Conservation (phyloP, 306 rosid species). For the Vigna angularis region DNA sequence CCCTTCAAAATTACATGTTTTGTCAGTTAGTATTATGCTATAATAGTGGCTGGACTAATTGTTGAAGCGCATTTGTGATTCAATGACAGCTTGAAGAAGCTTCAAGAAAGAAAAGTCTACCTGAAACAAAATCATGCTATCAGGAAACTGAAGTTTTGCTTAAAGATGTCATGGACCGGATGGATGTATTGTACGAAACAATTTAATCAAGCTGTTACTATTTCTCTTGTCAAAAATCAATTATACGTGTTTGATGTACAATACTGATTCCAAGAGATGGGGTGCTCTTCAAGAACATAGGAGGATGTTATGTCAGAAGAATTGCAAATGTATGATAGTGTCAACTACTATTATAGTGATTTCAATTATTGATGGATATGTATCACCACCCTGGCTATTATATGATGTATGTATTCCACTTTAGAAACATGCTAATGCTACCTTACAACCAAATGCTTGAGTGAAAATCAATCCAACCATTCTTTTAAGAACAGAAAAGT, state of each 20-base stretch:
- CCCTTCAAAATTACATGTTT: background rate
- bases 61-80: slow-evolving; percentile 11
- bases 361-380: background rate
- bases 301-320: background rate
- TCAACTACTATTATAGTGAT: background rate
- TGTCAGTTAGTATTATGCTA: background rate
- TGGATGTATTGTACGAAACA: slow-evolving; percentile 56
- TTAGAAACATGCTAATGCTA: background rate
- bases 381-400: background rate
- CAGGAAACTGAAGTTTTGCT: slow-evolving; percentile 74
- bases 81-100: slow-evolving; percentile 82
- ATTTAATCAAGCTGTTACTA: slow-evolving; percentile 24
- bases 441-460: background rate
- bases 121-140: slow-evolving; percentile 53
- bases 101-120: slow-evolving; percentile 55
- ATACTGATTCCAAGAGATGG: slow-evolving; percentile 21
- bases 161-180: slow-evolving; percentile 83
- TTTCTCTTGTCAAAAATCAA: slow-evolving; percentile 24
- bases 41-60: slow-evolving; percentile 10
- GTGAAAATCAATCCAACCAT: background rate
- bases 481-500: background rate
- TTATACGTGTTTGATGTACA: background rate
- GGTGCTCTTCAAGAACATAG: background rate
- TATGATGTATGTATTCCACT: too few species aligned
- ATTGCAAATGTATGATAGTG: background rate